These are phyloP conservation scores for Pyrenophora seminiperda DNA, from an alignment of 2,329 filamentous ascomycete species.

Conservation along the genomic window DNA sequence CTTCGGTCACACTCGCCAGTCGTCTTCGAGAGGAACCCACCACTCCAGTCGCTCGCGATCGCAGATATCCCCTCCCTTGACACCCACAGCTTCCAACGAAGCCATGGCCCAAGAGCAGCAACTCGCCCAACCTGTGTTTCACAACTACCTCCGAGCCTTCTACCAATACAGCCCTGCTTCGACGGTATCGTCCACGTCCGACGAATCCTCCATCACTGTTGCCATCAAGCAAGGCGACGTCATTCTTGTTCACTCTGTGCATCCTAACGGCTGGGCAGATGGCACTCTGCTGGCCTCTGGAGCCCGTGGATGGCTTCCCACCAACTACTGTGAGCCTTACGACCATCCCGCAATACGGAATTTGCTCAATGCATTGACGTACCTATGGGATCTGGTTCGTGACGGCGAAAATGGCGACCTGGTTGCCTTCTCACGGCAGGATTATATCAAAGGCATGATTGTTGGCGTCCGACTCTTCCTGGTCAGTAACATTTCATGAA, in stretches of 20 bases:
- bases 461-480: slow-evolving; percentile 88
- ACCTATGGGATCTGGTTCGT: slow-evolving; percentile 89
- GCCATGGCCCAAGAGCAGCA: slow-evolving; percentile 55
- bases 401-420: slow-evolving; percentile 76
- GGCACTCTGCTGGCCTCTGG: slow-evolving; percentile 87
- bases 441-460: slow-evolving; percentile 92
- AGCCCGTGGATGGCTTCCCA: slow-evolving; percentile 91
- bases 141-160: slow-evolving; percentile 93
- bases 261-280: slow-evolving; percentile 98
- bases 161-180: slow-evolving; percentile 86
- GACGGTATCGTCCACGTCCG: slow-evolving; percentile 78
- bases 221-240: slow-evolving; percentile 90
- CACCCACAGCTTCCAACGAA: slow-evolving; percentile 72
- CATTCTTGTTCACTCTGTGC: slow-evolving; percentile 91
- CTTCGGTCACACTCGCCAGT: slow-evolving; percentile 37
- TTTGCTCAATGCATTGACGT: slow-evolving; percentile 81
- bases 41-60: slow-evolving; percentile 39
- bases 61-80: slow-evolving; percentile 78
- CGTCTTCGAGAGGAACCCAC: slow-evolving; percentile 38
- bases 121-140: slow-evolving; percentile 70
- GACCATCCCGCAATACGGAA: slow-evolving; percentile 85
- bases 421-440: slow-evolving; percentile 83
- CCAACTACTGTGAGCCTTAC: slow-evolving; percentile 97
- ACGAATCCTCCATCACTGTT: slow-evolving; percentile 69
- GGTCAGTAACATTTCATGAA: slow-evolving; percentile 58